Conservation (phyloP, 148 eudicot species). For the Chenopodium suecicum region DNA sequence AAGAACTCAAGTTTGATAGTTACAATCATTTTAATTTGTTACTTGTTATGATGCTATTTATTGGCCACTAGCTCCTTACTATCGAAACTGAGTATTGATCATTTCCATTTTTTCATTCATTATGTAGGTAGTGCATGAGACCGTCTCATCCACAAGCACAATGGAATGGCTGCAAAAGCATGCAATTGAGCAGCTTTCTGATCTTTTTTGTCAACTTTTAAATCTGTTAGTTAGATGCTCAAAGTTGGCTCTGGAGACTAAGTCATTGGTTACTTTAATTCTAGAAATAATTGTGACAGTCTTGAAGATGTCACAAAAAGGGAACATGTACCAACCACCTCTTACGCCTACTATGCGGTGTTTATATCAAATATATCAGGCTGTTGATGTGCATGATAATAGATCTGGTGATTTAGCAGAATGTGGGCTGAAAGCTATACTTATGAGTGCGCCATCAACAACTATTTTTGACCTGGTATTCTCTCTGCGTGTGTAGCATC, state of each 20-base stretch:
- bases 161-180: constrained; percentile 65
- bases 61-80: not conserved
- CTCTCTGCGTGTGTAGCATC: constrained; percentile 14
- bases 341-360: constrained; percentile 59
- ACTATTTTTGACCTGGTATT: constrained; percentile 56
- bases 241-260: constrained; percentile 31
- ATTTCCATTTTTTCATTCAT: not conserved
- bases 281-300: constrained; percentile 45
- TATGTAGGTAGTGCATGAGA: constrained; percentile 51
- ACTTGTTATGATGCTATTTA: not conserved
- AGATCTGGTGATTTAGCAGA: constrained; percentile 39
- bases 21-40: not conserved
- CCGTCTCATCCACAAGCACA: constrained; percentile 40
- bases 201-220: constrained; percentile 59
- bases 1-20: not conserved
- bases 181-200: constrained; percentile 80
- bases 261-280: constrained; percentile 30
- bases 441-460: constrained; percentile 62
- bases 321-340: constrained; percentile 61
- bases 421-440: constrained; percentile 61
- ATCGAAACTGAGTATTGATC: not conserved
- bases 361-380: constrained; percentile 53
- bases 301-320: constrained; percentile 66
- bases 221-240: constrained; percentile 50
- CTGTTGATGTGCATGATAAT: constrained; percentile 34